Evolutionary conservation across 176 grass and related monocot species (phyloP), one percentile per base, ranked within the genome.

Genomic region (Triticum turgidum): DNA sequence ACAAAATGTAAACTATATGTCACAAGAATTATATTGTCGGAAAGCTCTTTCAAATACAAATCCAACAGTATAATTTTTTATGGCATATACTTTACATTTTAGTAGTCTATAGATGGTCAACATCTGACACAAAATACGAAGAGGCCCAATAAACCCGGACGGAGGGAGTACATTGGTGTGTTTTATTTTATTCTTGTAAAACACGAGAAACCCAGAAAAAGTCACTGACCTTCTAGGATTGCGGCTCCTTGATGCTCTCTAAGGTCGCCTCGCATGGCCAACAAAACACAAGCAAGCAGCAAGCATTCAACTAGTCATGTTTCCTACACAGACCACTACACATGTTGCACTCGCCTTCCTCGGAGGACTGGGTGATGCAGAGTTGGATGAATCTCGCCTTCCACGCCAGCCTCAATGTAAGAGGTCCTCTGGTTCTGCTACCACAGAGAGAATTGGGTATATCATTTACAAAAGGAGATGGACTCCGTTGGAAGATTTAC

Each of bases 321-420:
- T 83, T 32, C 6, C 11, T 56, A 41, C 8, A 39, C 38, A 39
- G 2, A 24, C 32, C 35, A 5, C 35, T 37, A 37, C 35, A 42
- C 17, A 30, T 65, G 5, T 9, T 51, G 11, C 15, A 64, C 35
- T 70, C 38, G 71, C 86, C 89, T 69, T 91, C 81, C 86, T 84
- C 69, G 70, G 97, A 83, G 97, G 92, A 82, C 90, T 94, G n/a
- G 94, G 94, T 65, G 97, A 96, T 69, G 35, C 84, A 84, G 97
- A 99, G 80, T 87, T 96, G 13, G 97, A 97, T 18, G 92, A 96
- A 75, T 88, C 89, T 56, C 94, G 96, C 64, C 89, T 96, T 83
- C 97, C 90, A 86, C 94, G 94, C 11, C 11, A 47, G 3, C 77
- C 94, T 94, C 89, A 81, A 84, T 32, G 12, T 3, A 49, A 89